Percentiles rank a stretch among this genome's conserved stretches.
phyloP scores from a whole-genome alignment of 192 early-diverging fungal species.

The Dissophora ornata region DNA sequence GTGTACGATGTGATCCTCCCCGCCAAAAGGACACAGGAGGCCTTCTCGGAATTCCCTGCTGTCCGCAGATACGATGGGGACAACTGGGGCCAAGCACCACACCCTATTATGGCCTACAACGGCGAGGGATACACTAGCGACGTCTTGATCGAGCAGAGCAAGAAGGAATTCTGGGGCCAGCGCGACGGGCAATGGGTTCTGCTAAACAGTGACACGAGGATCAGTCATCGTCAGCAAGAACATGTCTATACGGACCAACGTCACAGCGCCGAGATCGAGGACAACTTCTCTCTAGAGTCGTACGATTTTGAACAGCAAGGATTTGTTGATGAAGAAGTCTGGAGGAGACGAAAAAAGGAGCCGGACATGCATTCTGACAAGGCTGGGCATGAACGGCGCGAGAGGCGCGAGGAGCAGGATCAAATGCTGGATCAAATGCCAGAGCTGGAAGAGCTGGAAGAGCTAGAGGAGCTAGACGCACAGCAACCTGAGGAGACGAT shows the following conservation, averaged over 20 bases:
- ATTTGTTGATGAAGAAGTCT: slow-evolving; percentile 21
- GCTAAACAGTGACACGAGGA: slow-evolving; percentile 20
- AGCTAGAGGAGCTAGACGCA: background rate
- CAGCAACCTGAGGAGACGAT: background rate
- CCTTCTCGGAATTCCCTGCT: background rate
- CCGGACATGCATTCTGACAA: no score
- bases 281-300: background rate
- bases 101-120: slow-evolving; percentile 18
- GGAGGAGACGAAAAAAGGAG: slow-evolving; percentile 3
- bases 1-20: slow-evolving; percentile 18
- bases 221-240: slow-evolving; percentile 4
- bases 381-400: no score
- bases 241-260: no score
- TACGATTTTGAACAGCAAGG: slow-evolving; percentile 15
- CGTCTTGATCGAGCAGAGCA: slow-evolving; percentile 33
- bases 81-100: slow-evolving; percentile 28
- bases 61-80: slow-evolving; percentile 13
- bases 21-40: slow-evolving; percentile 4
- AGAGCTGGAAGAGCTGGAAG: no score
- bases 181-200: slow-evolving; percentile 23
- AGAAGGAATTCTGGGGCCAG: slow-evolving; percentile 17
- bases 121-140: slow-evolving; percentile 26
- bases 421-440: no score
- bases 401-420: no score
- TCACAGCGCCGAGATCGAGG: background rate